Percentiles rank a stretch among this genome's conserved stretches.
Conservation (phyloP, 208 protist species). For the Leishmania mexicana region DNA sequence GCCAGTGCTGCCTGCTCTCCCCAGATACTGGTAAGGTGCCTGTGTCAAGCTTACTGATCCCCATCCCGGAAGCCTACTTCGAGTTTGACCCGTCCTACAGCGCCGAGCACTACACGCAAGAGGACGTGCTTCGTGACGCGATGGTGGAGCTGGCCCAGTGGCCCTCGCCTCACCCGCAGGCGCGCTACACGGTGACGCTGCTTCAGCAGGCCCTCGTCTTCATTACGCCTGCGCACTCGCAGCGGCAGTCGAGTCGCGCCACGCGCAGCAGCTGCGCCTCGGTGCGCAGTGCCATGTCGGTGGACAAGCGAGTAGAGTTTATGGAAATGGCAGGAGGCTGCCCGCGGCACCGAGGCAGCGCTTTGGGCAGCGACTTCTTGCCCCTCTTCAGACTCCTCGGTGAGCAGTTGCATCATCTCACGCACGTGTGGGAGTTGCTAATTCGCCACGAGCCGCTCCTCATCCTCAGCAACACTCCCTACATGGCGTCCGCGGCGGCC, state of each 20-base stretch:
- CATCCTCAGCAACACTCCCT: slow-evolving; percentile 83
- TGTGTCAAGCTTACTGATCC: slow-evolving; percentile 68
- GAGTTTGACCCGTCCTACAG: slow-evolving; percentile 72
- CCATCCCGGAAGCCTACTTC: slow-evolving; percentile 60
- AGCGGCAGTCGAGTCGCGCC: slow-evolving; percentile 22
- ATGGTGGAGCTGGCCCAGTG: slow-evolving; percentile 69
- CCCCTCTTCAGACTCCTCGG: slow-evolving; percentile 75
- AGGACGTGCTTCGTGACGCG: slow-evolving; percentile 66
- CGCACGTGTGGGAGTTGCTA: slow-evolving; percentile 83
- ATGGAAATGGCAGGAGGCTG: slow-evolving; percentile 24
- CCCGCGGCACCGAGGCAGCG: slow-evolving; percentile 21
- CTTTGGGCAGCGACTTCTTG: slow-evolving; percentile 48
- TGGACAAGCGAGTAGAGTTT: slow-evolving; percentile 25
- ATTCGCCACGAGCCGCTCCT: slow-evolving; percentile 81
- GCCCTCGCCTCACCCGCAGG: slow-evolving; percentile 79
- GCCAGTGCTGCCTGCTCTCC: slow-evolving; percentile 82
- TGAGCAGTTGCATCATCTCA: slow-evolving; percentile 75
- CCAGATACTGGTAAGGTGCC: slow-evolving; percentile 68
- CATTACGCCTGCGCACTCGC: slow-evolving; percentile 62
- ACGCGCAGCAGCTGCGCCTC: slow-evolving; percentile 30
- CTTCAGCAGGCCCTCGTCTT: slow-evolving; percentile 76
- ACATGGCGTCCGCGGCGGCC: slow-evolving; percentile 64
- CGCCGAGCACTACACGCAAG: slow-evolving; percentile 66
- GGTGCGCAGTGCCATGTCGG: slow-evolving; percentile 20
- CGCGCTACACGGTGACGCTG: slow-evolving; percentile 73